Conservation (phyloP, 1,284 basidiomycete species). For the Marasmius sp. region DNA sequence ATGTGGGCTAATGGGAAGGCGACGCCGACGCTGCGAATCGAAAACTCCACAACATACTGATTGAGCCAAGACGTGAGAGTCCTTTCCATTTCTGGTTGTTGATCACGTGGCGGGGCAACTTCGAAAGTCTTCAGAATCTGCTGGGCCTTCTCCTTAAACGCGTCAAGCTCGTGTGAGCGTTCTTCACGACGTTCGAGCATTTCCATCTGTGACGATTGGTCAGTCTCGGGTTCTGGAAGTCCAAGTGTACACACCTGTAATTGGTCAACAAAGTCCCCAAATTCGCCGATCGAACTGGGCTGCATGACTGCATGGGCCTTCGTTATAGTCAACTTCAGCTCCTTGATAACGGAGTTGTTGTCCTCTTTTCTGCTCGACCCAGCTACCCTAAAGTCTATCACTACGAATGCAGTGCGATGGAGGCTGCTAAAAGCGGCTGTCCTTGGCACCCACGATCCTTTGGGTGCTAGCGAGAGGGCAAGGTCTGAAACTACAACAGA, state of each 20-base stretch:
- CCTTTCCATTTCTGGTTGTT: slow-evolving; percentile 40
- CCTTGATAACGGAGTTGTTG: slow-evolving; percentile 30
- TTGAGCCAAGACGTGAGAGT: slow-evolving; percentile 59
- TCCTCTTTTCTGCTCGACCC: slow-evolving; percentile 31
- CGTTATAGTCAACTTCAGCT: slow-evolving; percentile 57
- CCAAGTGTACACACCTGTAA: slow-evolving; percentile 54
- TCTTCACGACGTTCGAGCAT: slow-evolving; percentile 71
- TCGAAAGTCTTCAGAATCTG: slow-evolving; percentile 75
- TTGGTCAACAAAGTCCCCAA: slow-evolving; percentile 85
- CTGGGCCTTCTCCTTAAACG: slow-evolving; percentile 80
- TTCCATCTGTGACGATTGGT: slow-evolving; percentile 54
- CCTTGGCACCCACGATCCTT: slow-evolving; percentile 33
- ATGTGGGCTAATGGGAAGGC: slow-evolving; percentile 77
- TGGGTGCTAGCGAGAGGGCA: slow-evolving; percentile 72
- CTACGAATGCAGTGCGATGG: slow-evolving; percentile 80
- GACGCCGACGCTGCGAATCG: slow-evolving; percentile 73
- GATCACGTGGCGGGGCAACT: slow-evolving; percentile 33
- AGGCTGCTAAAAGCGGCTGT: slow-evolving; percentile 50
- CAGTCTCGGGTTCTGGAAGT: slow-evolving; percentile 1
- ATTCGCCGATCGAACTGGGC: slow-evolving; percentile 83
- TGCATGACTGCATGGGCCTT: slow-evolving; percentile 92
- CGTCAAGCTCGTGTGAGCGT: slow-evolving; percentile 72
- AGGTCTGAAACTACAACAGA: slow-evolving; percentile 67
- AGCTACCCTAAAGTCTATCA: slow-evolving; percentile 64
- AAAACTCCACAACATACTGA: slow-evolving; percentile 62